Conservation (phyloP, 2,329 filamentous ascomycete genomes). For the Venturiaceae sp. region DNA sequence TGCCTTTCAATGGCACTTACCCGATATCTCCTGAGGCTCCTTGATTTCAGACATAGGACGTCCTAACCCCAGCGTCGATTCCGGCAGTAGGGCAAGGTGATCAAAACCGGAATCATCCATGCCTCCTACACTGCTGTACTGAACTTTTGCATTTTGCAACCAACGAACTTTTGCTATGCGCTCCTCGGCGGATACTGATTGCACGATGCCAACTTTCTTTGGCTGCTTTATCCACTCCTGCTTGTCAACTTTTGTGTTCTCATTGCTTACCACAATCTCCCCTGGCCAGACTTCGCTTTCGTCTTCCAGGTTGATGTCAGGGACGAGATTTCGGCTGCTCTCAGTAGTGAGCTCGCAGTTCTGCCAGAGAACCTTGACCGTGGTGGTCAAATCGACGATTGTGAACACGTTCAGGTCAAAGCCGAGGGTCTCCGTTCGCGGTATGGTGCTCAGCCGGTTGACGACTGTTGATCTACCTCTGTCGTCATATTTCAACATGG, state of each 20-base stretch:
- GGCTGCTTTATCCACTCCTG: conserved; percentile 28
- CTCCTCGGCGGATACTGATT: conserved; percentile 44
- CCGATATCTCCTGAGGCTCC: neutral
- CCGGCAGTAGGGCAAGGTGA: conserved; percentile 3
- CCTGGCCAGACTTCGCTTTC: conserved; percentile 49
- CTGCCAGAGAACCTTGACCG: conserved; percentile 49
- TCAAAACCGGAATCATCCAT: neutral
- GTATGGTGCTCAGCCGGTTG: conserved; percentile 24
- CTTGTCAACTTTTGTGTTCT: conserved; percentile 17
- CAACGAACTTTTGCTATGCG: conserved; percentile 47
- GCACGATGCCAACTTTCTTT: conserved; percentile 45
- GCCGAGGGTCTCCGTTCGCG: conserved; percentile 38
- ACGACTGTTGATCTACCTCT: neutral
- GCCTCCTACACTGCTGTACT: conserved; percentile 15
- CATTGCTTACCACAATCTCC: conserved; percentile 41
- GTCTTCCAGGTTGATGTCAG: conserved; percentile 42
- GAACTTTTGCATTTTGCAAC: conserved; percentile 33
- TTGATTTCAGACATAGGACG: neutral
- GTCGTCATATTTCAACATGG: conserved; percentile 42
- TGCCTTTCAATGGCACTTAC: conserved; percentile 19
- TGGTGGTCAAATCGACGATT: conserved; percentile 38
- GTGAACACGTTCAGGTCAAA: conserved; percentile 51
- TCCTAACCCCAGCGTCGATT: conserved; percentile 5
- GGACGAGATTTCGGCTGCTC: conserved; percentile 34
- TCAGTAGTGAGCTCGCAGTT: conserved; percentile 42